Evolutionary conservation across 768 basidiomycete genomes (phyloP), one percentile per base, ranked within the genome.

Genomic region (Phaeotremella skinneri): DNA sequence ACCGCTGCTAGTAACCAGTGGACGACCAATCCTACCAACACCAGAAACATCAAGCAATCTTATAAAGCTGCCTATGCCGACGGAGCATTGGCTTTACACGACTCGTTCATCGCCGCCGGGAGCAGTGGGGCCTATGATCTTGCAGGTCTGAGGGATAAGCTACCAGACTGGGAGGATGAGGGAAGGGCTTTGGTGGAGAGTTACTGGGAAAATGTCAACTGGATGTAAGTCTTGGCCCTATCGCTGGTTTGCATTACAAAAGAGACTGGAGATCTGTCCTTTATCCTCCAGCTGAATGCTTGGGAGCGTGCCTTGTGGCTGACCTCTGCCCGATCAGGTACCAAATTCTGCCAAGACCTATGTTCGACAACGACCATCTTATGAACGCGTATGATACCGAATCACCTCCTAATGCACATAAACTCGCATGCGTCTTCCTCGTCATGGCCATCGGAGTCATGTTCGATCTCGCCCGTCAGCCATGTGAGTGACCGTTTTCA

Each of bases 141-240:
- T 3, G 66, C 66, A 3, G 45, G 58, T 32, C 42, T 75, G 4
- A 59, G 68, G 53, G 48, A 54, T 31, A 49, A 64, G 48, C 41
- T 77, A 26, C 76, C 76, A 3, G 66, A 68, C 20, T 77, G 73
- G 66, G 70, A 75, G n/a, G 39, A 41, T 14, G 72, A 75, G 45
- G 66, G 66, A 4, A 63, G 61, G 37, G 54, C 52, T 2, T 49
- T 72, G 45, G 63, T 63, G 17, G 61, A 68, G 55, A 69, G 59
- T 30, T 77, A 75, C 49, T 75, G 74, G 74, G 73, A 74, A 41
- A 77, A 77, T 55, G 76, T 74, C 20, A 68, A 70, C 43, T 75
- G 74, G 74, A 73, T 73, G 74, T 76, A 49, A 68, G 74, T 70
- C n/a, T n/a, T n/a, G n/a, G n/a, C n/a, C n/a, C n/a, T n/a, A n/a